Evolutionary conservation across 2,329 filamentous ascomycete genomes (phyloP), one percentile per base, ranked within the genome.

Genomic region (Atkinsonella texensis): DNA sequence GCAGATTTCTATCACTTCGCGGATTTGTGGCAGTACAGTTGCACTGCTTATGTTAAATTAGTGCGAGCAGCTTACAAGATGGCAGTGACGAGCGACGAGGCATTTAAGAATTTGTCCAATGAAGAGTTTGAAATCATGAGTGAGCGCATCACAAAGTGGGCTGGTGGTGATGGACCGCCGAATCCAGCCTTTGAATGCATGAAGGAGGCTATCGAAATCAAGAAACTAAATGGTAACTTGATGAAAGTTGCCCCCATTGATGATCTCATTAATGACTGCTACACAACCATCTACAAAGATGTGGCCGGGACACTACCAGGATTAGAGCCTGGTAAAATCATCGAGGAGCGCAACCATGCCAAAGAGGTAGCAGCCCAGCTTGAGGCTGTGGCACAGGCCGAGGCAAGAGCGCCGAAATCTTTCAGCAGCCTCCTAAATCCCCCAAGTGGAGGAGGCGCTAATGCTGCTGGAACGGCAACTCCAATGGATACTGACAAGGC

Each of bases 181-280:
- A 61, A 75, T 49, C 60, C 67, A 0, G 72, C 74, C 1, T 70
- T 81, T 48, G 69, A 68, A 46, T 79, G 77, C 52, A 70, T 82
- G 65, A 79, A 75, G 59, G 79, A 82, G 46, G 70, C 73, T 0
- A 74, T 80, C 10, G 79, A 82, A 55, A 58, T 81, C 42, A 81
- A 81, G 63, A 81, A 81, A 64, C 77, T 96, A 44, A 98, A 98
- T 63, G 84, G 84, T 41, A 85, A 84, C 46, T 75, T 95, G 8
- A 93, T 94, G 79, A 96, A 95, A 67, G 79, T 85, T 0, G 79
- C 82, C 0, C 76, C 84, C 10, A 91, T 97, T 44, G 93, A 98
- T 60, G 93, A 98, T 62, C 76, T 97, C n/a, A 86, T 96, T 57
- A 86, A 84, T 20, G 93, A 98, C 67, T 83, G 87, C 47, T 98